Evolutionary conservation across 2,329 filamentous ascomycete genomes (phyloP).

Genomic region (Ceratocystis papillata): DNA sequence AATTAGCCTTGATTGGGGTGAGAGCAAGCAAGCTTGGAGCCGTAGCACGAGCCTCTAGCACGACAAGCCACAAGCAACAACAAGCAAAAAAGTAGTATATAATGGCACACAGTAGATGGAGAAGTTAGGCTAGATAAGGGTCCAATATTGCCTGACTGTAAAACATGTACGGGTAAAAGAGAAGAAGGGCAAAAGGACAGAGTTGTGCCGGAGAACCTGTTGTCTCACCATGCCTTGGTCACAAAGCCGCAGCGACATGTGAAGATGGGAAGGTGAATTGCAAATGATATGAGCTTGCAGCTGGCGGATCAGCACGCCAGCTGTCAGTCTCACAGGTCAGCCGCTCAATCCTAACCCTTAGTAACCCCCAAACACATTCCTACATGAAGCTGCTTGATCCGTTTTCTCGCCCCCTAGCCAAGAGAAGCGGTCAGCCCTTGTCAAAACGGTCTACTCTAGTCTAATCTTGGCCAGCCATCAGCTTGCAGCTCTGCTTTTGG

Average conservation of each 20-base stretch:
- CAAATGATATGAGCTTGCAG: background rate
- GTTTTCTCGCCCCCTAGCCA: background rate
- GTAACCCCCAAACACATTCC: no score
- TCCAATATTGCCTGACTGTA: no score
- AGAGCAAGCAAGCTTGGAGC: background rate
- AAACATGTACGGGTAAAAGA: background rate
- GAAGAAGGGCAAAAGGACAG: background rate
- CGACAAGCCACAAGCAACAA: background rate
- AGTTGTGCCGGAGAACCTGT: background rate
- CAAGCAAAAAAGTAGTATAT: background rate
- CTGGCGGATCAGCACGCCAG: background rate
- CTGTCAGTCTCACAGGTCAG: background rate
- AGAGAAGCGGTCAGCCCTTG: slow-evolving; percentile 2
- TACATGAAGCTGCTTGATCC: background rate
- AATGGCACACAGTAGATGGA: no score
- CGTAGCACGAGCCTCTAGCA: background rate
- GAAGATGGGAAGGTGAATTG: background rate
- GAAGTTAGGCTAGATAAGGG: no score
- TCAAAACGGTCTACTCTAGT: background rate
- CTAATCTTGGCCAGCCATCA: background rate
- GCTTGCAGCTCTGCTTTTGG: background rate
- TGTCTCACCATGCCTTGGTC: background rate
- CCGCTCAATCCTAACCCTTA: background rate
- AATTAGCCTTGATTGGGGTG: background rate
- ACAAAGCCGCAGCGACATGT: background rate